phyloP scores from a whole-genome alignment of 2,329 filamentous ascomycete species.

The Sphaerulina populicola region DNA sequence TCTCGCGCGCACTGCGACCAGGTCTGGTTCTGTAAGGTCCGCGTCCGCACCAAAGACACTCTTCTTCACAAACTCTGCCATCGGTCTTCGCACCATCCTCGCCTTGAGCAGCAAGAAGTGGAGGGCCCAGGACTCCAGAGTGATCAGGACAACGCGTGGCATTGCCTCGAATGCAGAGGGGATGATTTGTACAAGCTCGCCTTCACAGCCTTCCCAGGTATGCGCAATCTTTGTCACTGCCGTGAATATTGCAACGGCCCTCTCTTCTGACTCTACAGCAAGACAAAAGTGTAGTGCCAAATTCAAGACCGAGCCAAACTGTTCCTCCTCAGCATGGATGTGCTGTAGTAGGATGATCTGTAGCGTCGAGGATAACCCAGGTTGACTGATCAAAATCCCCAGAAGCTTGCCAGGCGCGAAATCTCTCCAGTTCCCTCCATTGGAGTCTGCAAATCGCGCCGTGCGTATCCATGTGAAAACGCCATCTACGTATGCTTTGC shows the following conservation, averaged over 20 bases:
- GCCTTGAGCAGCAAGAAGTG: conserved; percentile 11
- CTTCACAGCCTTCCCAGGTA: conserved; percentile 16
- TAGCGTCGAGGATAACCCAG: background rate
- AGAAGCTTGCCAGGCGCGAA: conserved; percentile 21
- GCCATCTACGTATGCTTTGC: background rate
- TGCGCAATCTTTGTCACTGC: conserved; percentile 9
- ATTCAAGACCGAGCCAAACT: conserved; percentile 15
- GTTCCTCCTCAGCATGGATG: conserved; percentile 20
- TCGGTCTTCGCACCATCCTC: conserved; percentile 4
- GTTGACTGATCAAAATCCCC: conserved; percentile 7
- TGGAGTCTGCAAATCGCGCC: conserved; percentile 1
- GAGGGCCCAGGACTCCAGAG: conserved; percentile 10
- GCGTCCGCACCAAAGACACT: conserved; percentile 7
- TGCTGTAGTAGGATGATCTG: conserved; percentile 7
- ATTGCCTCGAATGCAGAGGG: conserved; percentile 10
- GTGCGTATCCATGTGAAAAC: conserved; percentile 7
- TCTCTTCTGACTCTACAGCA: background rate
- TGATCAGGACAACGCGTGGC: conserved; percentile 8
- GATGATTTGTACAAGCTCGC: conserved; percentile 14
- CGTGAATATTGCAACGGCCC: conserved; percentile 3
- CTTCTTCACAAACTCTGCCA: conserved; percentile 3
- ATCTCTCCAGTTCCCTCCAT: conserved; percentile 10
- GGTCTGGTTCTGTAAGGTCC: conserved; percentile 2
- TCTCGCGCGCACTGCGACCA: background rate
- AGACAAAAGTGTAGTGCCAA: conserved; percentile 19